Percentiles rank a stretch among this genome's conserved stretches.
These are phyloP conservation scores for Neophaeococcomyces aloes DNA, from an alignment of 2,329 filamentous ascomycete species.

Conservation along the genomic window DNA sequence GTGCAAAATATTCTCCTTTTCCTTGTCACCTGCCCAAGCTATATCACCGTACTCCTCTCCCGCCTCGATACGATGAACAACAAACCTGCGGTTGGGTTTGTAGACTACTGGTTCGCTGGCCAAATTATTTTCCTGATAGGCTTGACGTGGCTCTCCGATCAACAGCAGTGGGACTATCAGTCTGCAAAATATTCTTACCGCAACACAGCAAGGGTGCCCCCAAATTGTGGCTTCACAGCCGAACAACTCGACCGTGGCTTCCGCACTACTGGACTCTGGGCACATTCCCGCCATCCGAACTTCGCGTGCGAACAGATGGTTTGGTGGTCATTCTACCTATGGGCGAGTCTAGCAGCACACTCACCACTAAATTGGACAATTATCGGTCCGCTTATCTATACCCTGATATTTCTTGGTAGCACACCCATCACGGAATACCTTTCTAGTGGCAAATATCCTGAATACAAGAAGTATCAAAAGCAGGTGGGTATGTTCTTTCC, in stretches of 20 bases:
- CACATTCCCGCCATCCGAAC: conserved; percentile 84
- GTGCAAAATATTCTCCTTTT: conserved; percentile 74
- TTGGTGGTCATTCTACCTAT: conserved; percentile 81
- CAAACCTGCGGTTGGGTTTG: conserved; percentile 36
- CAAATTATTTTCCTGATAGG: conserved; percentile 47
- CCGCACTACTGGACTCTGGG: conserved; percentile 72
- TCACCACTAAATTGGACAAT: conserved; percentile 69
- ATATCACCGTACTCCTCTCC: conserved; percentile 65
- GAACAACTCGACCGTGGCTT: conserved; percentile 85
- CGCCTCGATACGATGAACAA: conserved; percentile 46
- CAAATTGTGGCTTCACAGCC: conserved; percentile 47
- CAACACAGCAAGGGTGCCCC: conserved; percentile 59
- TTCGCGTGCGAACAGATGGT: conserved; percentile 85
- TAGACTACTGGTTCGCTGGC: conserved; percentile 50
- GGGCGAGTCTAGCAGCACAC: conserved; percentile 66
- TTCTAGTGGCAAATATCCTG: conserved; percentile 70
- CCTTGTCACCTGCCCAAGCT: conserved; percentile 67
- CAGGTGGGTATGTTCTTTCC: conserved; percentile 79
- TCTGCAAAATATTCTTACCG: conserved; percentile 67
- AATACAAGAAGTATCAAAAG: conserved; percentile 75
- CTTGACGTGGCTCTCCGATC: conserved; percentile 72
- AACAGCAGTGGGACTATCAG: conserved; percentile 89
- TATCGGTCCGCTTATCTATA: conserved; percentile 56
- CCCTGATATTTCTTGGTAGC: conserved; percentile 79
- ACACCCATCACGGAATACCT: conserved; percentile 80